Percentiles rank a stretch among this genome's conserved stretches.
Evolutionary conservation across 306 rosid genomes (phyloP).

Genomic region (Inga leiocalycina): DNA sequence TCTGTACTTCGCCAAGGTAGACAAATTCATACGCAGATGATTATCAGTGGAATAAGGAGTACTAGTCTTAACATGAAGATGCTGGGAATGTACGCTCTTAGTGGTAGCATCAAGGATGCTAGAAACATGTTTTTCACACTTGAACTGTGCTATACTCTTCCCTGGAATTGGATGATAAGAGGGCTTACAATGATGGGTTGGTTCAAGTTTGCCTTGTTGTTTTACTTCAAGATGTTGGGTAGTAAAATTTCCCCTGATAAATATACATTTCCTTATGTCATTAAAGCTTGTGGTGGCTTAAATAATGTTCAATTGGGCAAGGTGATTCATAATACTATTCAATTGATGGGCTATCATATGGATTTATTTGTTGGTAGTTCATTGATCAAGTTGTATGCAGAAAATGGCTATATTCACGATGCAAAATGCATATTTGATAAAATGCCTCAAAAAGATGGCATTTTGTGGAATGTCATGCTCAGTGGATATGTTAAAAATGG

Average conservation of each 20-base stretch:
- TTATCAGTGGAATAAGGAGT: conserved; percentile 48
- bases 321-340: conserved; percentile 51
- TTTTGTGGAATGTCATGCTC: conserved; percentile 88
- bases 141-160: conserved; percentile 42
- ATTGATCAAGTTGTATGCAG: conserved; percentile 67
- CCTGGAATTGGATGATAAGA: conserved; percentile 92
- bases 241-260: conserved; percentile 69
- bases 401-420: conserved; percentile 58
- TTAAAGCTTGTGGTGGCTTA: conserved; percentile 78
- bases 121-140: too few species aligned
- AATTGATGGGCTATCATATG: conserved; percentile 51
- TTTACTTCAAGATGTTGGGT: conserved; percentile 83
- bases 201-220: conserved; percentile 55
- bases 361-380: conserved; percentile 78
- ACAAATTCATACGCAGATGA: conserved; percentile 63
- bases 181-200: conserved; percentile 59
- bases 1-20: conserved; percentile 58
- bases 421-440: conserved; percentile 70
- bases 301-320: conserved; percentile 57
- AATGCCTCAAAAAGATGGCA: conserved; percentile 58
- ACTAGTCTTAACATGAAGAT: conserved; percentile 46
- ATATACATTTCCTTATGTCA: conserved; percentile 84
- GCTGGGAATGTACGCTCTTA: conserved; percentile 68
- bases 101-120: conserved; percentile 21
- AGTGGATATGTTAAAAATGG: conserved; percentile 64